Evolutionary conservation across 208 protist species (phyloP), one percentile per base, ranked within the genome.

Genomic region (Vickermania ingenoplastis): DNA sequence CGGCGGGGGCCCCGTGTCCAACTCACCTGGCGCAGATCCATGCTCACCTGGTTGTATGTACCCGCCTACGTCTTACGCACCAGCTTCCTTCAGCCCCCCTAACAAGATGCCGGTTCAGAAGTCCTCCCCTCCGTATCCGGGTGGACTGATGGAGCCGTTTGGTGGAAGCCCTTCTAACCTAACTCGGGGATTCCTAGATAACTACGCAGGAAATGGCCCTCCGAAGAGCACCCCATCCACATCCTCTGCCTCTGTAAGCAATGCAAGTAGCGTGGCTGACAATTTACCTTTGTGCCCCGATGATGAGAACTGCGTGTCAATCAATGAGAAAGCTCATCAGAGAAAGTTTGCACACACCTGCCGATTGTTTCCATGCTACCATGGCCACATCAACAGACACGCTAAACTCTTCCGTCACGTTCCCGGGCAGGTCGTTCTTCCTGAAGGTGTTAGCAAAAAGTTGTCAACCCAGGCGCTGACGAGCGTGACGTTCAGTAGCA

Each of bases 281-380:
- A 73, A 91, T 25, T 64, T 94, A 3, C 60, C 70, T 1, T 60
- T 91, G 0, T 94, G 87, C 61, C 79, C 83, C 0, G 77, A 85
- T 23, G 87, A 94, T 59, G 79, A 73, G 52, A 53, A 71, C 2
- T 94, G 87, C 57, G 67, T 76, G 1, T 22, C 71, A 2, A 90
- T 94, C 55, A 94, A 94, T 57, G 80, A 91, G 60, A 72, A 79
- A 28, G 83, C 85, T 45, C 87, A 94, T 62, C 87, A 94, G 62
- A 66, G 77, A 48, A 83, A 79, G 65, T 91, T 71, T 58, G 79
- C 81, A 3, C 87, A 94, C 71, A 94, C 87, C 5, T 94, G 87
- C 56, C 87, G 87, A 1, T 64, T 94, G 2, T 89, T 86, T 41
- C 87, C 87, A 0, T 94, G 87, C 58, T 94, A 91, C 63, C 87